Percentiles rank a stretch among this genome's conserved stretches.
Evolutionary conservation across 108 stramenopile species (phyloP).

Genomic region (Cyclostephanos invisitatus): DNA sequence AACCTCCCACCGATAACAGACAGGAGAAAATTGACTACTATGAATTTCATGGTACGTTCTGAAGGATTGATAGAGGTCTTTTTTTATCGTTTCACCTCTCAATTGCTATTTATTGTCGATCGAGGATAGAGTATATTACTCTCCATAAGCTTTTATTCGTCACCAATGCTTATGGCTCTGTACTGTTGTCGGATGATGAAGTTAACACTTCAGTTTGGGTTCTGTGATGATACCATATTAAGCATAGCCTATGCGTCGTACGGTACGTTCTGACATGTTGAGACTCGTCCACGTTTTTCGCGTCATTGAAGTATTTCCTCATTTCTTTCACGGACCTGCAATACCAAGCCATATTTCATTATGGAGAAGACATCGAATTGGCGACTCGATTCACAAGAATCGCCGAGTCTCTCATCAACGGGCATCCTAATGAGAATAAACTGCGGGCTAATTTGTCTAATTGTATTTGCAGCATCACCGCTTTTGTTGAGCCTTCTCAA

Average conservation of each 20-base stretch:
- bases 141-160: neutral
- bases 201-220: conserved; percentile 1
- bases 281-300: neutral
- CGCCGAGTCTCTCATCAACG: conserved; percentile 1
- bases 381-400: neutral
- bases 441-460: neutral
- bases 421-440: neutral
- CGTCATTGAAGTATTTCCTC: neutral
- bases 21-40: neutral
- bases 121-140: neutral
- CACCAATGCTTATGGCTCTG: conserved; percentile 4
- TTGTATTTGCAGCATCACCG: neutral
- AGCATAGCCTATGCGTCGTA: neutral
- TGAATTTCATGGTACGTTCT: neutral
- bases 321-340: neutral
- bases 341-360: neutral
- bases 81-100: neutral
- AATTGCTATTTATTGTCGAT: neutral
- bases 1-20: neutral
- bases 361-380: neutral
- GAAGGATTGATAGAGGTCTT: neutral
- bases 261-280: neutral
- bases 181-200: neutral
- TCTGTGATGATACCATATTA: neutral
- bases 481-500: conserved; percentile 5